Percentiles rank a stretch among this genome's conserved stretches.
Conservation (phyloP, 2,329 filamentous ascomycete genomes). For the Akanthomyces muscarius region DNA sequence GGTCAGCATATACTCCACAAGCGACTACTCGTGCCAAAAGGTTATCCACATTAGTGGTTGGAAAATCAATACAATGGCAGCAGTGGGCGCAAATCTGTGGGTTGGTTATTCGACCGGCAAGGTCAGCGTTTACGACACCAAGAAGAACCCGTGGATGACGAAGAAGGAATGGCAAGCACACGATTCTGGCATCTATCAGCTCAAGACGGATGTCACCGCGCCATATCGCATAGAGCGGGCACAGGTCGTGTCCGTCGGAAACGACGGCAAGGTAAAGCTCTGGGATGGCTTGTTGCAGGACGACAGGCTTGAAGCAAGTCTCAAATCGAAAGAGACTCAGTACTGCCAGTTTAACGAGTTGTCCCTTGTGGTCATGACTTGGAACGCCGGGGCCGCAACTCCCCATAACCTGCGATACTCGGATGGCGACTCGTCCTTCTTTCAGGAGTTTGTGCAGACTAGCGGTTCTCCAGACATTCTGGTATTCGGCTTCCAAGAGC, state of each 20-base stretch:
- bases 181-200: slow-evolving; percentile 71
- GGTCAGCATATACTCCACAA: slow-evolving; percentile 83
- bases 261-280: slow-evolving; percentile 75
- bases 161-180: slow-evolving; percentile 96
- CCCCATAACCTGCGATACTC: slow-evolving; percentile 73
- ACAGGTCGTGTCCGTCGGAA: slow-evolving; percentile 82
- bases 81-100: slow-evolving; percentile 82
- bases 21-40: slow-evolving; percentile 71
- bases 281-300: slow-evolving; percentile 95
- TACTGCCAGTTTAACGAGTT: slow-evolving; percentile 86
- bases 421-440: slow-evolving; percentile 68
- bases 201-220: slow-evolving; percentile 74
- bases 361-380: slow-evolving; percentile 78
- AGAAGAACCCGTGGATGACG: slow-evolving; percentile 76
- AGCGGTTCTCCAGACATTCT: slow-evolving; percentile 81
- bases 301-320: slow-evolving; percentile 87
- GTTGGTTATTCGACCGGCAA: slow-evolving; percentile 92
- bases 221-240: slow-evolving; percentile 80
- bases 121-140: slow-evolving; percentile 88
- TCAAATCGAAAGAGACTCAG: slow-evolving; percentile 77
- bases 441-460: slow-evolving; percentile 73
- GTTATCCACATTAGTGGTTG: slow-evolving; percentile 85
- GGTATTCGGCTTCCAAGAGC: slow-evolving; percentile 94
- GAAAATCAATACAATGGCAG: slow-evolving; percentile 85
- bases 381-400: slow-evolving; percentile 97